Percentiles rank a stretch among this genome's conserved stretches.
Conservation (phyloP, 306 rosid species). For the Quercus gilva region DNA sequence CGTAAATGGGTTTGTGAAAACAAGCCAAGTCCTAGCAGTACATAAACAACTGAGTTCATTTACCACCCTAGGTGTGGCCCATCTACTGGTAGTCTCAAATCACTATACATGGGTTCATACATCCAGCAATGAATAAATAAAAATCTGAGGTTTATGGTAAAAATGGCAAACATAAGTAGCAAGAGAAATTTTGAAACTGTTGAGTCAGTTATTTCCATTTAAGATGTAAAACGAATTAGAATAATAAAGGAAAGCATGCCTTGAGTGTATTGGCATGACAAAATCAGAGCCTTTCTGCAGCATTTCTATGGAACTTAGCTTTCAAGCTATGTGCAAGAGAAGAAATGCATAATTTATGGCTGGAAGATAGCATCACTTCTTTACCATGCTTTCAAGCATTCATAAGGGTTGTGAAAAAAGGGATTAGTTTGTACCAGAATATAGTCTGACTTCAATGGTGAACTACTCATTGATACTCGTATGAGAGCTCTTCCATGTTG, state of each 20-base stretch:
- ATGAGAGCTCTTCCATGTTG: slow-evolving; percentile 83
- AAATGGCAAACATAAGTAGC: neutral
- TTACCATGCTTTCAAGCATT: neutral
- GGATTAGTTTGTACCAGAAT: slow-evolving; percentile 55
- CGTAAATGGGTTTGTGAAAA: neutral
- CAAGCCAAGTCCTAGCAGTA: neutral
- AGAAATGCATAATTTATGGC: neutral
- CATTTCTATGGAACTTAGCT: neutral
- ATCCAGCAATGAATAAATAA: neutral
- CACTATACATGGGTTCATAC: neutral
- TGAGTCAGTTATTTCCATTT: neutral
- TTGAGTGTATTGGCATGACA: slow-evolving; percentile 4
- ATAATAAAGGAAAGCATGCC: slow-evolving; percentile 12
- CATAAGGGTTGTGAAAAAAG: neutral
- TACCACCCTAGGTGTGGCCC: neutral
- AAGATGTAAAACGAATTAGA: slow-evolving; percentile 5
- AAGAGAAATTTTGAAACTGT: neutral
- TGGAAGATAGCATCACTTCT: neutral
- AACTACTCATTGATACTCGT: slow-evolving; percentile 57
- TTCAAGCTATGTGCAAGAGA: neutral
- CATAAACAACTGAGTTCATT: neutral
- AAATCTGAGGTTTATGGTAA: neutral
- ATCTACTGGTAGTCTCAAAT: neutral
- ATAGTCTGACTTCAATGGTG: slow-evolving; percentile 72
- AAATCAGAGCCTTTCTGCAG: neutral